Evolutionary conservation across 352 stramenopile genomes (phyloP).

Genomic region (Blastocystis sp.): DNA sequence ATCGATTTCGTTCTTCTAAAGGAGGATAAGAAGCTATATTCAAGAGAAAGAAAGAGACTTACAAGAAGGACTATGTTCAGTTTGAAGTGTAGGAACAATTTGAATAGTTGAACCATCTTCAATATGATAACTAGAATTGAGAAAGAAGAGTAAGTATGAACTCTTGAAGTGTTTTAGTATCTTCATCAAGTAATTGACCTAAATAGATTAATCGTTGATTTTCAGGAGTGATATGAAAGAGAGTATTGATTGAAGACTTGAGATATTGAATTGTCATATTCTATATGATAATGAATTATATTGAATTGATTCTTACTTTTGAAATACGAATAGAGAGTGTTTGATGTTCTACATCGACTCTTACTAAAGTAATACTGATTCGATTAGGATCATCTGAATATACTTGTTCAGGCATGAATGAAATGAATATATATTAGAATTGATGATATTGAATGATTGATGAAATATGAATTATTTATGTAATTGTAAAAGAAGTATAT

Average conservation of each 20-base stretch:
- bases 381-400: neutral
- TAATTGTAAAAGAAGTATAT: too few relatives aligned
- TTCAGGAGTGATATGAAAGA: neutral
- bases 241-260: neutral
- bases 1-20: neutral
- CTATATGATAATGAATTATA: conserved; percentile 18
- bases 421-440: neutral
- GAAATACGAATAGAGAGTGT: neutral
- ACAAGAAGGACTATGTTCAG: neutral
- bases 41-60: neutral
- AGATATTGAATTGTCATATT: neutral
- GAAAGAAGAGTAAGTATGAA: neutral
- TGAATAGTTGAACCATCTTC: neutral
- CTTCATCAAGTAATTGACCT: conserved; percentile 5
- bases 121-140: conserved; percentile 5
- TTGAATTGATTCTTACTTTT: neutral
- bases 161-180: neutral
- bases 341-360: neutral
- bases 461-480: neutral
- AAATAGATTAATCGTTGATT: conserved; percentile 34
- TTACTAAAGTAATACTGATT: conserved; percentile 1
- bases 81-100: neutral
- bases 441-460: neutral
- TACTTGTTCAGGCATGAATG: neutral
- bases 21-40: neutral